phyloP scores from a whole-genome alignment of 345 rosid genomes.

The Euphorbia lathyris region DNA sequence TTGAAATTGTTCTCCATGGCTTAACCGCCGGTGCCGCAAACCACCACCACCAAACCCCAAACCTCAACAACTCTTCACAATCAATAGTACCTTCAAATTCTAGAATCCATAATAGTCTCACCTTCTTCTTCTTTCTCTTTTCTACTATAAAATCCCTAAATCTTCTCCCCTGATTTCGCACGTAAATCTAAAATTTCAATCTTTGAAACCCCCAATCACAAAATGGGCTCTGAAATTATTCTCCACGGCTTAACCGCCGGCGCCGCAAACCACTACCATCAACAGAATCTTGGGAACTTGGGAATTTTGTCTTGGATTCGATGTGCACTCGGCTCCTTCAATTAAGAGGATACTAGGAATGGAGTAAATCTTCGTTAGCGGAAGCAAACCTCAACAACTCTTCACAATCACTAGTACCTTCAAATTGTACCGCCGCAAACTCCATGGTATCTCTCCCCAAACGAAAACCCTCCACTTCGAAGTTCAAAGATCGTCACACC shows the following conservation, averaged over 20 bases:
- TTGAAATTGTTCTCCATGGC: conserved; percentile 8
- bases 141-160: conserved; percentile 16
- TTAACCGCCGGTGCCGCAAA: conserved; percentile 5
- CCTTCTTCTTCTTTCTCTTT: not conserved
- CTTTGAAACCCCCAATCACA: not conserved
- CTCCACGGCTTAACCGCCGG: conserved; percentile 9
- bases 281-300: too few relatives aligned
- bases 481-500: conserved; percentile 60
- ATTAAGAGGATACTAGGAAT: too few relatives aligned
- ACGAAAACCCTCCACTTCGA: conserved; percentile 12
- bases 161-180: not conserved
- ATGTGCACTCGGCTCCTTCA: too few relatives aligned
- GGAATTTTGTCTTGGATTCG: too few relatives aligned
- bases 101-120: conserved; percentile 8
- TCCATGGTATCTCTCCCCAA: not conserved
- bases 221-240: conserved; percentile 16
- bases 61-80: conserved; percentile 9
- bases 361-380: too few relatives aligned
- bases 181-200: not conserved
- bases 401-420: conserved; percentile 6
- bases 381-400: conserved; percentile 13
- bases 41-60: conserved; percentile 12
- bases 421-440: conserved; percentile 11
- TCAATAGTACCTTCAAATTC: conserved; percentile 5
- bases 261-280: conserved; percentile 1